Percentiles rank a stretch among this genome's conserved stretches.
phyloP scores from a whole-genome alignment of 306 rosid genomes.

The Quercus wislizeni region DNA sequence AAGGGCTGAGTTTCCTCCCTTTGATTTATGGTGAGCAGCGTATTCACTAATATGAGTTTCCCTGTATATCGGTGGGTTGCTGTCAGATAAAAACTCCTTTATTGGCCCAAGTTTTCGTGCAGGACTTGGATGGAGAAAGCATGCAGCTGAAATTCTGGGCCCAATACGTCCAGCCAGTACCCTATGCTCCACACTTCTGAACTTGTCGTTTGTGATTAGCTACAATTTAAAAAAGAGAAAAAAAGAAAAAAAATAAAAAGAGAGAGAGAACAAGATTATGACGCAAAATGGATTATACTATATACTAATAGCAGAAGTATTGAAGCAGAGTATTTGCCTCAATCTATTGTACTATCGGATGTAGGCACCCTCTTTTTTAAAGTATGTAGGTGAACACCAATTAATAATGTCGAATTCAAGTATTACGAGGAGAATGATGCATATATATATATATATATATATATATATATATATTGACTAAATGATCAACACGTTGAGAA shows the following conservation, averaged over 20 bases:
- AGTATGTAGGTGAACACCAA: too few relatives aligned
- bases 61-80: constrained; percentile 53
- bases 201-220: constrained; percentile 77
- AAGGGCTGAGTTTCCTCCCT: constrained; percentile 70
- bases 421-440: too few relatives aligned
- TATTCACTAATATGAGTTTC: constrained; percentile 50
- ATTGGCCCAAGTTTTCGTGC: constrained; percentile 41
- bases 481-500: too few relatives aligned
- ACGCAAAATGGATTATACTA: too few relatives aligned
- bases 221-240: constrained; percentile 4
- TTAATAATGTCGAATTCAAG: too few relatives aligned
- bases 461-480: too few relatives aligned
- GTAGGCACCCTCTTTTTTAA: too few relatives aligned
- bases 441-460: too few relatives aligned
- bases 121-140: constrained; percentile 63
- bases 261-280: too few relatives aligned
- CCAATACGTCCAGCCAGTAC: constrained; percentile 28
- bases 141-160: constrained; percentile 70
- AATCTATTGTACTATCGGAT: too few relatives aligned
- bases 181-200: constrained; percentile 50
- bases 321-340: not conserved
- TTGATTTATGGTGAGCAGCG: constrained; percentile 48
- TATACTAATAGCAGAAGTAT: not conserved
- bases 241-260: too few relatives aligned
- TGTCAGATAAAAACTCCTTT: constrained; percentile 40